Evolutionary conservation across 805 yeast species (phyloP).

Genomic region (Candida dendrica): DNA sequence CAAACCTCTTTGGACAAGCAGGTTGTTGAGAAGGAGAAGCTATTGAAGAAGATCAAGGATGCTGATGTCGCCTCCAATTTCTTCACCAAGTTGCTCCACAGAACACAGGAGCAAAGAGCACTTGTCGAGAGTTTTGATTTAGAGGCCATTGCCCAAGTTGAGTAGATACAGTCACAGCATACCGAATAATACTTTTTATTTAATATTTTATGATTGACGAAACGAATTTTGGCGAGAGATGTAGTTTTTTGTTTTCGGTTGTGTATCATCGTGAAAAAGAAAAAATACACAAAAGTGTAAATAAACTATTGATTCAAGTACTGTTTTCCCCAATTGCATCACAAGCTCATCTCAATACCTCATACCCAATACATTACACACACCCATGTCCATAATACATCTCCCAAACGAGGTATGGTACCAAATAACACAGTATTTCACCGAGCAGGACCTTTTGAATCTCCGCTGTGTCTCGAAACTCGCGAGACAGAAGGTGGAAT

Average conservation of each 20-base stretch:
- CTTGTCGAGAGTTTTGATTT: constrained; percentile 36
- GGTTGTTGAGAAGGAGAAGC: constrained; percentile 47
- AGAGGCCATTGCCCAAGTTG: constrained; percentile 20
- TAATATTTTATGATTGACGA: too few species aligned
- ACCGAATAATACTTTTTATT: too few species aligned
- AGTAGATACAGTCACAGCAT: too few species aligned
- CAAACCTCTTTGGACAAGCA: constrained; percentile 60
- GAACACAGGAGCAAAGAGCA: constrained; percentile 35
- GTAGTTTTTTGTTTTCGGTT: too few species aligned
- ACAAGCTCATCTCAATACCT: not conserved
- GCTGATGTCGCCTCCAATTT: constrained; percentile 51
- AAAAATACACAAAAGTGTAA: too few species aligned
- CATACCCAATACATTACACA: not conserved
- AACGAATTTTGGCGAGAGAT: too few species aligned
- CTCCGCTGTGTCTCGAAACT: not conserved
- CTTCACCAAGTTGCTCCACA: constrained; percentile 42
- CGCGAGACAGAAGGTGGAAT: not conserved
- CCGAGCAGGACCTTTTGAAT: not conserved
- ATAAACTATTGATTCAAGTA: too few species aligned
- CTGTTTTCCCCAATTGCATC: not conserved
- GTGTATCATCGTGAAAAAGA: too few species aligned
- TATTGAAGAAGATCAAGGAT: constrained; percentile 42
- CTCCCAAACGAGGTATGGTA: not conserved
- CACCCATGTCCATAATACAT: not conserved
- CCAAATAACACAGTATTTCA: not conserved